phyloP scores from a whole-genome alignment of 2,329 filamentous ascomycete species.

The Didymella arachidicola region DNA sequence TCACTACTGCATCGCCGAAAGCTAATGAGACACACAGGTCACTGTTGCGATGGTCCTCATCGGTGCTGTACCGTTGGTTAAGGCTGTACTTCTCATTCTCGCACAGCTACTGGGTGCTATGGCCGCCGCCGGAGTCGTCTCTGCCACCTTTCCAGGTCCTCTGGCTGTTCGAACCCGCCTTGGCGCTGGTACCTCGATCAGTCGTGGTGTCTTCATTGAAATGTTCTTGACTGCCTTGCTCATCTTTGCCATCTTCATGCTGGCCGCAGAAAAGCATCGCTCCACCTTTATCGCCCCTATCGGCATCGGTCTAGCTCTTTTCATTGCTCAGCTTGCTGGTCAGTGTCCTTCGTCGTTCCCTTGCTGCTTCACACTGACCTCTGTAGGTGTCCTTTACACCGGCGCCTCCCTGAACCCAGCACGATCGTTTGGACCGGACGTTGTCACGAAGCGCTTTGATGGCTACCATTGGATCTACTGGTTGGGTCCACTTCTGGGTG shows the following conservation, averaged over 20 bases:
- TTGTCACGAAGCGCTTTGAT: conserved; percentile 54
- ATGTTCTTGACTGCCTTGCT: conserved; percentile 60
- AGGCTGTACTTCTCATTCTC: conserved; percentile 54
- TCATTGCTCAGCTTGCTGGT: conserved; percentile 57
- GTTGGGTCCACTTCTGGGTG: conserved; percentile 57
- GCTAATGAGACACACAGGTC: conserved; percentile 45
- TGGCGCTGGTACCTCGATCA: conserved; percentile 52
- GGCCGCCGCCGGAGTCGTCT: conserved; percentile 55
- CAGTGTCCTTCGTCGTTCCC: conserved; percentile 1
- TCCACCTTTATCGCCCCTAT: conserved; percentile 52
- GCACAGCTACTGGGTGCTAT: conserved; percentile 57
- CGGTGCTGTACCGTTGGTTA: conserved; percentile 57
- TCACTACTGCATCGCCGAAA: neutral
- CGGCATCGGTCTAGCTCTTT: conserved; percentile 56
- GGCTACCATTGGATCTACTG: conserved; percentile 62
- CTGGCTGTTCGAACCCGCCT: conserved; percentile 57
- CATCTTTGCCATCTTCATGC: conserved; percentile 59
- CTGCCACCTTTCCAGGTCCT: conserved; percentile 55
- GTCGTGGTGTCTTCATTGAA: conserved; percentile 59
- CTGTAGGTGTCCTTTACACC: conserved; percentile 55
- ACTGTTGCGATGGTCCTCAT: conserved; percentile 58
- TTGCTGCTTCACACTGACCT: conserved; percentile 19
- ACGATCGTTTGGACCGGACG: conserved; percentile 58
- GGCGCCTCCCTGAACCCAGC: conserved; percentile 59
- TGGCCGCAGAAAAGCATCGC: conserved; percentile 53